Conservation (phyloP, 176 grass and related monocot genomes). For the Luzula sylvatica region DNA sequence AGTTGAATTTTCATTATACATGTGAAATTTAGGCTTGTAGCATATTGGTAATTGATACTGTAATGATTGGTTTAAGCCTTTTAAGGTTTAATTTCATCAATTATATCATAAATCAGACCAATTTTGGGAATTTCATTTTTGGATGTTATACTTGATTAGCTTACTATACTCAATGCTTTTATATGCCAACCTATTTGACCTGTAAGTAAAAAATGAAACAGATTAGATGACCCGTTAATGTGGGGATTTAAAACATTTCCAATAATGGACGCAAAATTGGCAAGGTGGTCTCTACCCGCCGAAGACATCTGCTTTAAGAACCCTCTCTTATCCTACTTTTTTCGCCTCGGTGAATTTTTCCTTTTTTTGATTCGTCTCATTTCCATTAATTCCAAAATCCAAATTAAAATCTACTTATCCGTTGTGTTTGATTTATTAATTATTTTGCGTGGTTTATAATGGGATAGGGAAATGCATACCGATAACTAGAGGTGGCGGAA, state of each 20-base stretch:
- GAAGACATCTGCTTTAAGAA: constrained; percentile 99
- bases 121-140: too few species aligned
- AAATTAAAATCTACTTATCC: neutral
- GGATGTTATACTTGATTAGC: neutral
- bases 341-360: constrained; percentile 53
- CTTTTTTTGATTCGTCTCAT: too few species aligned
- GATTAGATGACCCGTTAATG: constrained; percentile 86
- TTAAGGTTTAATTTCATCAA: too few species aligned
- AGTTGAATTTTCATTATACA: too few species aligned
- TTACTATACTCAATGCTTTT: neutral
- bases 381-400: too few species aligned
- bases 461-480: constrained; percentile 83
- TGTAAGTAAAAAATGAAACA: constrained; percentile 22
- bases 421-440: neutral
- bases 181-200: too few species aligned
- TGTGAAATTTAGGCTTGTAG: too few species aligned
- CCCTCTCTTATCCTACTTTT: constrained; percentile 57
- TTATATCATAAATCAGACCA: too few species aligned
- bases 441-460: constrained; percentile 19
- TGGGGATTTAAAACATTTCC: constrained; percentile 98
- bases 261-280: constrained; percentile 46
- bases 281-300: constrained; percentile 74
- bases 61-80: too few species aligned
- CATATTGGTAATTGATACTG: too few species aligned
- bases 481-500: constrained; percentile 67